Evolutionary conservation across 306 rosid genomes (phyloP), one percentile per base, ranked within the genome.

Genomic region (Bauhinia variegata): DNA sequence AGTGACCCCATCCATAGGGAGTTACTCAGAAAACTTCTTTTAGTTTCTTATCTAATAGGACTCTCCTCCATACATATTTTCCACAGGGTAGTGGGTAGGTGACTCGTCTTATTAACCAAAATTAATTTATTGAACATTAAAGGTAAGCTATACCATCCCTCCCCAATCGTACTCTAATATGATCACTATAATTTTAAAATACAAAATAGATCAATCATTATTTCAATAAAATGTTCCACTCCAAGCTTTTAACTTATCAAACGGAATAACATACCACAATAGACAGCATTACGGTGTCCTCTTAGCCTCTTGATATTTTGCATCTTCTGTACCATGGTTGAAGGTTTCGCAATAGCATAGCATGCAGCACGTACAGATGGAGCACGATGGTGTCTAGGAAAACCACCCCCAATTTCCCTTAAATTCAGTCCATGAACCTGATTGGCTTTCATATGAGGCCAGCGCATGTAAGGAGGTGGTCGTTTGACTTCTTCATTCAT

Each of bases 381-480:
- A 50, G 91, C 99, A 70, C 96, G 96, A 30, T 87, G 92, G 65
- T 95, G 99, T 84, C 96, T 83, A 6, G 96, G 47, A 74, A 95
- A 95, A 72, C 99, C 99, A 60, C 99, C 99, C 67, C 99, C 99
- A 64, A 95, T 88, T 85, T 95, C 99, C 79, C 99, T 90, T 78
- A 95, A 88, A 80, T 80, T 54, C 56, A 95, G 79, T 68, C 97
- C 99, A 60, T 83, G 97, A 76, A 95, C 90, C 75, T 91, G 97
- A 83, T 95, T 90, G 58, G 97, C 97, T 85, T 87, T 90, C 83
- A 88, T 82, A 77, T 95, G 99, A 83, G 99, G 99, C 99, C 99
- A 95, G 47, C 95, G 99, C 92, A 95, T 80, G 68, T 88, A 72
- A 67, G 92, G 34, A 65, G 92, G 85, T 50, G 95, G 96, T 7